Percentiles rank a stretch among this genome's conserved stretches.
Conservation (phyloP, 2,329 filamentous ascomycete genomes). For the Dothiorella sarmentorum region DNA sequence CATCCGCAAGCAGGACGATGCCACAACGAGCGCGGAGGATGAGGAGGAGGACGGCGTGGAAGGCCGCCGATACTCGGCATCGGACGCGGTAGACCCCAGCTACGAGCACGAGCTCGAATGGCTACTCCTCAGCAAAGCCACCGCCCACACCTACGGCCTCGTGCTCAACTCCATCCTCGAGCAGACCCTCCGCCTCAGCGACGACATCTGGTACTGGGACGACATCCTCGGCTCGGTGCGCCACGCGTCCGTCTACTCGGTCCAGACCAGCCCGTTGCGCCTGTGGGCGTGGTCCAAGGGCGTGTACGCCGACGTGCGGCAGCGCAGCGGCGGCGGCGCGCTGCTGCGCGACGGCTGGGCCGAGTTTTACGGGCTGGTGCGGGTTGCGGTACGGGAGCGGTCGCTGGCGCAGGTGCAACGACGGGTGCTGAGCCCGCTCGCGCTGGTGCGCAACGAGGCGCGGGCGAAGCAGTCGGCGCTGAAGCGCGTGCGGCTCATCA, state of each 20-base stretch:
- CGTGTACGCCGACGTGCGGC: conserved; percentile 62
- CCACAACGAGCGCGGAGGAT: conserved; percentile 23
- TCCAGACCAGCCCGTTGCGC: conserved; percentile 78
- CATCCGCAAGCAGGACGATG: conserved; percentile 4
- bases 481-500: conserved; percentile 70
- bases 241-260: conserved; percentile 75
- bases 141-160: conserved; percentile 83
- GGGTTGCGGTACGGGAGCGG: conserved; percentile 68
- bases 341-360: conserved; percentile 45
- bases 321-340: conserved; percentile 29
- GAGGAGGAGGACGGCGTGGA: conserved; percentile 25
- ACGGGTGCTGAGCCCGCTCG: conserved; percentile 73
- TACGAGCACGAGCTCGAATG: conserved; percentile 83
- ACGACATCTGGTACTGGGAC: conserved; percentile 96
- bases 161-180: conserved; percentile 74
- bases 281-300: conserved; percentile 70
- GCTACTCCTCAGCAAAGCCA: conserved; percentile 86
- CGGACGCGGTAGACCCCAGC: conserved; percentile 4
- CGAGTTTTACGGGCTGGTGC: conserved; percentile 77
- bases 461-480: conserved; percentile 69
- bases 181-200: conserved; percentile 75
- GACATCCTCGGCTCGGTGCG: conserved; percentile 75
- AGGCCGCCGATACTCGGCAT: conserved; percentile 27
- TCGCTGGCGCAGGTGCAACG: conserved; percentile 69
- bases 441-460: conserved; percentile 70